phyloP scores from a whole-genome alignment of 2,329 filamentous ascomycete genomes.

The Thyridium curvatum region DNA sequence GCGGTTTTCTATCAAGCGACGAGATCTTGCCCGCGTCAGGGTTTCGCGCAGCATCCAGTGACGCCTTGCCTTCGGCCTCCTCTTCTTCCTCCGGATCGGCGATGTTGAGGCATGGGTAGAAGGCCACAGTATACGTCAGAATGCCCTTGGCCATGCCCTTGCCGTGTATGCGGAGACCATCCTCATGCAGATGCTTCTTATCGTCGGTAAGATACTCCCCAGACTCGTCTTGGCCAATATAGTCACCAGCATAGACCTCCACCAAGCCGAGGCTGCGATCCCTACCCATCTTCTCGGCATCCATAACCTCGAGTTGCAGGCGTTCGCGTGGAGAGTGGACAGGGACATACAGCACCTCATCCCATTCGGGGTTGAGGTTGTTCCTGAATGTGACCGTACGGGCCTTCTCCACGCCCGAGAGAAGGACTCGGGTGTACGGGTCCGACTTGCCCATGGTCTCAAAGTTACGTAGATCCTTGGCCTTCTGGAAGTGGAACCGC shows the following conservation, averaged over 20 bases:
- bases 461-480: slow-evolving; percentile 78
- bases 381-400: slow-evolving; percentile 95
- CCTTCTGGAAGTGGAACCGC: slow-evolving; percentile 85
- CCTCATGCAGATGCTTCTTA: slow-evolving; percentile 60
- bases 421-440: slow-evolving; percentile 80
- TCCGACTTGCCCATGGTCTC: slow-evolving; percentile 97
- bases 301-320: slow-evolving; percentile 89
- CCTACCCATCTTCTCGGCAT: slow-evolving; percentile 85
- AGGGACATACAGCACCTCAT: slow-evolving; percentile 91
- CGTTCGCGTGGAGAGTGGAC: slow-evolving; percentile 81
- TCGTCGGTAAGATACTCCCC: slow-evolving; percentile 80
- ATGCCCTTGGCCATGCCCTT: slow-evolving; percentile 71
- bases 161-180: slow-evolving; percentile 67
- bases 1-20: slow-evolving; percentile 20
- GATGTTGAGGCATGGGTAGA: slow-evolving; percentile 84
- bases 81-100: slow-evolving; percentile 86
- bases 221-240: slow-evolving; percentile 67
- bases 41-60: slow-evolving; percentile 25
- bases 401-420: slow-evolving; percentile 85
- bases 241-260: slow-evolving; percentile 73
- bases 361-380: slow-evolving; percentile 91
- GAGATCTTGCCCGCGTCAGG: slow-evolving; percentile 38
- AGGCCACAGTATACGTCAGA: slow-evolving; percentile 76
- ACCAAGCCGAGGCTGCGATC: slow-evolving; percentile 81
- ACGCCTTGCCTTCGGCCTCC: slow-evolving; percentile 26